A percentile compares a stretch with the other conserved stretches of the same genome.
Evolutionary conservation across 2,329 filamentous ascomycete genomes (phyloP).

Genomic region (Epichloe amarillans): DNA sequence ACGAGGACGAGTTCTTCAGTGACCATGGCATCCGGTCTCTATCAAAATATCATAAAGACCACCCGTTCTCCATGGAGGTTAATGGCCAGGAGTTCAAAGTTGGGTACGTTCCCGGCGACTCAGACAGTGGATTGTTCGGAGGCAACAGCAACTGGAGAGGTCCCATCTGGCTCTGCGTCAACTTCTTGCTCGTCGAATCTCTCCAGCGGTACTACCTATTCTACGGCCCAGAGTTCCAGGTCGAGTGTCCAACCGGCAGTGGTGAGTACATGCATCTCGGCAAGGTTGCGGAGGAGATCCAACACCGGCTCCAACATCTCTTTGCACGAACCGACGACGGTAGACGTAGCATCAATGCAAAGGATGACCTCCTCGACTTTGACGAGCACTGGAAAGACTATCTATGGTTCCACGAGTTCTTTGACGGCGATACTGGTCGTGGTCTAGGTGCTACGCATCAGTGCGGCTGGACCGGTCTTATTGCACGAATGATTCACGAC

Average conservation of each 20-base stretch:
- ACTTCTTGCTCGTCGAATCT: constrained; percentile 87
- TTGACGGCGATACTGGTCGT: constrained; percentile 81
- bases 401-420: constrained; percentile 95
- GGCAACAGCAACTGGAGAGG: constrained; percentile 98
- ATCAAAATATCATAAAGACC: constrained; percentile 79
- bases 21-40: constrained; percentile 83
- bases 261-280: constrained; percentile 93
- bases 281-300: constrained; percentile 86
- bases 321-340: constrained; percentile 77
- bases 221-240: constrained; percentile 76
- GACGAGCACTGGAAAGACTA: constrained; percentile 77
- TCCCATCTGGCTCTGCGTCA: constrained; percentile 91
- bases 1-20: constrained; percentile 85
- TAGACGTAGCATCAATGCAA: constrained; percentile 75
- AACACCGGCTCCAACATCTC: constrained; percentile 85
- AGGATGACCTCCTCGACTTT: constrained; percentile 76
- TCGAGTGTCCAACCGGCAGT: constrained; percentile 88
- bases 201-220: constrained; percentile 94
- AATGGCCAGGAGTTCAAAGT: constrained; percentile 84
- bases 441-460: constrained; percentile 88
- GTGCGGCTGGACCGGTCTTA: constrained; percentile 90
- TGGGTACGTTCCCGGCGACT: constrained; percentile 86
- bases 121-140: constrained; percentile 86
- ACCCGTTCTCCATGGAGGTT: constrained; percentile 91
- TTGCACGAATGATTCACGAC: constrained; percentile 95